phyloP scores from a whole-genome alignment of 768 basidiomycete genomes.

The Rickenella mellea region DNA sequence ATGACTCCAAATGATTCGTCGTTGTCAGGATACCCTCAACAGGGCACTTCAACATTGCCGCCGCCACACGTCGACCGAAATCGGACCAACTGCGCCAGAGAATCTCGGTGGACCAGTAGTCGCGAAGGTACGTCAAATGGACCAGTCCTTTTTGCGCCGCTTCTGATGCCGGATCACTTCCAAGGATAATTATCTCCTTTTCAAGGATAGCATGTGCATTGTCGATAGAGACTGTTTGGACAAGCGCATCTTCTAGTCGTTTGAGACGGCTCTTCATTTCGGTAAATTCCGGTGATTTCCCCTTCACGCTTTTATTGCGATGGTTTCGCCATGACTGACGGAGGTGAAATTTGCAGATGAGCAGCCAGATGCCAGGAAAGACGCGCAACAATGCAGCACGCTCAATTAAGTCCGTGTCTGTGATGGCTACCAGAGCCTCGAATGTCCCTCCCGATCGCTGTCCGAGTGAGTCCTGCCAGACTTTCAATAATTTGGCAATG shows the following conservation, averaged over 20 bases:
- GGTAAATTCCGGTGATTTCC: neutral
- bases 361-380: constrained; percentile 19
- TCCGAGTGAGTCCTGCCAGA: constrained; percentile 15
- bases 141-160: constrained; percentile 7
- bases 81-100: constrained; percentile 26
- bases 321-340: constrained; percentile 27
- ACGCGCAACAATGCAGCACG: constrained; percentile 21
- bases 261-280: neutral
- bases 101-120: constrained; percentile 15
- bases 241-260: neutral
- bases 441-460: constrained; percentile 9
- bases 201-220: neutral
- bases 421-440: constrained; percentile 15
- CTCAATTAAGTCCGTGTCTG: constrained; percentile 26
- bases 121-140: constrained; percentile 16
- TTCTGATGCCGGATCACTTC: neutral
- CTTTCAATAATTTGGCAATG: constrained; percentile 14
- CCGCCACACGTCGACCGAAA: constrained; percentile 17
- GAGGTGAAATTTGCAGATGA: constrained; percentile 29
- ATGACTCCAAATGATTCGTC: constrained; percentile 31
- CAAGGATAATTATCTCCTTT: neutral
- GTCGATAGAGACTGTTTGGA: neutral
- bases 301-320: constrained; percentile 3
- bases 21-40: constrained; percentile 24
- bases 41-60: constrained; percentile 9